These are phyloP conservation scores for Leucaena leucocephala DNA, from an alignment of 306 rosid genomes.

Conservation along the genomic window DNA sequence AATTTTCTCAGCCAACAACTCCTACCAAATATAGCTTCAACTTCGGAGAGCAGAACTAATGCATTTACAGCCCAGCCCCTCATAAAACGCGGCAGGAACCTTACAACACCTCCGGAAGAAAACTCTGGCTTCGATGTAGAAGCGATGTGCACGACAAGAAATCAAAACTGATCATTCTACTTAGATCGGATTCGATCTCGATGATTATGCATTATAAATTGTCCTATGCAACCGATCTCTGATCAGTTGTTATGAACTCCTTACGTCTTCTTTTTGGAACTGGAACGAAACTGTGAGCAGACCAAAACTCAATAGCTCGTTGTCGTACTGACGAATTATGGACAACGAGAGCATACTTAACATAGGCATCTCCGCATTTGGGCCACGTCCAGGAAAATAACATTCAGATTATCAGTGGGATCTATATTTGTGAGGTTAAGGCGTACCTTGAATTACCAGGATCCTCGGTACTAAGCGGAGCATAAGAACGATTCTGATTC, in stretches of 20 bases:
- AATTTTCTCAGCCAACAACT: slow-evolving; percentile 4
- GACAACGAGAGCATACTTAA: neutral
- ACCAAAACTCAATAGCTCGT: slow-evolving; percentile 3
- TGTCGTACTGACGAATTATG: neutral
- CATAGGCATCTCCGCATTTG: slow-evolving; percentile 6
- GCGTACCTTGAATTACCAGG: slow-evolving; percentile 86
- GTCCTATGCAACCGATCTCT: neutral
- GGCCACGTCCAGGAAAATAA: slow-evolving; percentile 22
- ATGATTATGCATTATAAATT: neutral
- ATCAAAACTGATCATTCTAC: neutral
- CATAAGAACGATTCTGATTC: slow-evolving; percentile 75
- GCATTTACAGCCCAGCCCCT: neutral
- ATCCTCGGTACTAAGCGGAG: slow-evolving; percentile 95
- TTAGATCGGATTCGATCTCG: neutral
- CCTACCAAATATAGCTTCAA: slow-evolving; percentile 10
- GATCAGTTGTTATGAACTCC: neutral
- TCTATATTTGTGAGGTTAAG: slow-evolving; percentile 33
- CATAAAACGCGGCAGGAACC: neutral
- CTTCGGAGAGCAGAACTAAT: slow-evolving; percentile 9
- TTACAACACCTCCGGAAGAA: neutral
- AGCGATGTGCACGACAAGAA: neutral
- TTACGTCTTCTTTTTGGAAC: neutral
- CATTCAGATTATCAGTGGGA: slow-evolving; percentile 22
- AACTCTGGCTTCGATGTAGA: neutral
- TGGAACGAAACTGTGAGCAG: neutral